Percentiles rank a stretch among this genome's conserved stretches.
phyloP scores from a whole-genome alignment of 2,329 filamentous ascomycete genomes.

The Penicillium sp. region DNA sequence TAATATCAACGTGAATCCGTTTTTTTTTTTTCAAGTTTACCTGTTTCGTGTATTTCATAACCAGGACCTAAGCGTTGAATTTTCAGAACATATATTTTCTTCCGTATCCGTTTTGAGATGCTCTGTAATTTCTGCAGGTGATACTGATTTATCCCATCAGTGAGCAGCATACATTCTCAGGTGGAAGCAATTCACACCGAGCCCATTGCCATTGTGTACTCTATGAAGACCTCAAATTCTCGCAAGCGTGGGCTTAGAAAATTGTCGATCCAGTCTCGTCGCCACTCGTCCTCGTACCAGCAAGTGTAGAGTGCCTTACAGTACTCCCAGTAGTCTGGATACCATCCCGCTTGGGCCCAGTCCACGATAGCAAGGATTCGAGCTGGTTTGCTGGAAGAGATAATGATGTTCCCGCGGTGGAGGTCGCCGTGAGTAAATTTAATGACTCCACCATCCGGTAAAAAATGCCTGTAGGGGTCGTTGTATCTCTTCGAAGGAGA shows the following conservation, averaged over 20 bases:
- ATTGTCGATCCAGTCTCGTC: conserved; percentile 5
- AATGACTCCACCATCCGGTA: conserved; percentile 30
- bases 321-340: conserved; percentile 37
- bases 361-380: conserved; percentile 29
- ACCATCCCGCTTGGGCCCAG: conserved; percentile 34
- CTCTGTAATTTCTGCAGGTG: neutral
- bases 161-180: neutral
- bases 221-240: conserved; percentile 1
- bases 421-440: conserved; percentile 37
- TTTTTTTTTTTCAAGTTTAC: too few species aligned
- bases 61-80: too few species aligned
- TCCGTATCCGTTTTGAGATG: neutral
- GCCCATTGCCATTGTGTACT: conserved; percentile 7
- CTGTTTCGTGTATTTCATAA: too few species aligned
- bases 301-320: conserved; percentile 32
- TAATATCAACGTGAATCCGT: too few species aligned
- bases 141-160: neutral
- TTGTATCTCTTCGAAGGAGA: conserved; percentile 8
- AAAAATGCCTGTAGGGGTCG: conserved; percentile 20
- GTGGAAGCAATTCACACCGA: conserved; percentile 1
- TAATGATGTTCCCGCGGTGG: conserved; percentile 32
- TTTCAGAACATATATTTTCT: too few species aligned
- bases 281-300: conserved; percentile 9
- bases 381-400: conserved; percentile 19
- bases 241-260: conserved; percentile 1